Evolutionary conservation across 148 eudicot genomes (phyloP).

Genomic region (Linanthus parryae): DNA sequence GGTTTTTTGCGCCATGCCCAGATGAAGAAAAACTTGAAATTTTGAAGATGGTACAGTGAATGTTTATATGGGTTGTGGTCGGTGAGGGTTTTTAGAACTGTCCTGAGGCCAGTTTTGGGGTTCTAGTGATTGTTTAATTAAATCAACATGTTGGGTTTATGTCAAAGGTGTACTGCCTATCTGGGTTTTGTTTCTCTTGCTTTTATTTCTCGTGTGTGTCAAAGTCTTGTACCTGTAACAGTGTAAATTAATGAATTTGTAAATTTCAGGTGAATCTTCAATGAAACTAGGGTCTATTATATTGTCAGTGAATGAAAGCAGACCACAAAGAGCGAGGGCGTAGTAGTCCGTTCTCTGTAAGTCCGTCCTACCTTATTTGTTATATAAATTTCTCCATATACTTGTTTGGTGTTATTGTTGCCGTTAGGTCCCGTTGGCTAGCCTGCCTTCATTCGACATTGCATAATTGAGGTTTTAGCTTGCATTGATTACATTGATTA

Average conservation of each 20-base stretch:
- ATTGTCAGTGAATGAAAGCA: not conserved
- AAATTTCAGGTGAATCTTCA: not conserved
- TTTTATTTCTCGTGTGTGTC: slow-evolving; percentile 1
- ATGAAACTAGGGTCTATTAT: not conserved
- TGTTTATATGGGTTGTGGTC: slow-evolving; percentile 48
- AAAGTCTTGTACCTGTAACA: not conserved
- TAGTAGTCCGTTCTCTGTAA: too few species aligned
- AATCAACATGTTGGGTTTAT: slow-evolving; percentile 39
- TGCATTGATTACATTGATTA: too few species aligned
- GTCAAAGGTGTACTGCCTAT: slow-evolving; percentile 19
- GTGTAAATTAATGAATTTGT: not conserved
- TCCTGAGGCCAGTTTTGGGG: slow-evolving; percentile 23
- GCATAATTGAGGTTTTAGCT: too few species aligned
- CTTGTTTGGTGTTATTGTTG: too few species aligned
- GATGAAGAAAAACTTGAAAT: slow-evolving; percentile 6
- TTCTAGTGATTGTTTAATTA: slow-evolving; percentile 34
- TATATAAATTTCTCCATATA: too few species aligned
- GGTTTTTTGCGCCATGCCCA: slow-evolving; percentile 7
- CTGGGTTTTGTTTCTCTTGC: not conserved
- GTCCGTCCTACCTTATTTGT: too few species aligned
- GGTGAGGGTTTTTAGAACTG: slow-evolving; percentile 27
- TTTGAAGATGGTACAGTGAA: slow-evolving; percentile 36
- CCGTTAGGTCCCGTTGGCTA: too few species aligned
- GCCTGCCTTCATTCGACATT: too few species aligned
- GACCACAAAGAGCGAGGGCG: too few species aligned